Evolutionary conservation across 306 rosid species (phyloP).

Genomic region (Fagus sylvatica): DNA sequence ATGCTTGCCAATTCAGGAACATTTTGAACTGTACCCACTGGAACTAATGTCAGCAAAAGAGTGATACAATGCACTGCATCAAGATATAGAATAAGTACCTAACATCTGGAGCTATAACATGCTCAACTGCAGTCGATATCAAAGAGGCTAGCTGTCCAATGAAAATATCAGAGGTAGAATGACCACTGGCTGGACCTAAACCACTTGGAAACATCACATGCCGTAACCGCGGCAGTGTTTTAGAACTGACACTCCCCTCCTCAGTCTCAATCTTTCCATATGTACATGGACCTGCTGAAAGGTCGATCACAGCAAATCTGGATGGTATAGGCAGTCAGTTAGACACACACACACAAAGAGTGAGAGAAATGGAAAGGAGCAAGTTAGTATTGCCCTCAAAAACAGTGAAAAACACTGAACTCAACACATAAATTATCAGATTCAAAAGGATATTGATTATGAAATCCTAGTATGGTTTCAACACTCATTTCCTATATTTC

Average conservation of each 20-base stretch:
- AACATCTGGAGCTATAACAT: conserved; percentile 94
- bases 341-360: conserved; percentile 6
- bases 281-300: conserved; percentile 98
- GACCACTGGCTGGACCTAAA: conserved; percentile 38
- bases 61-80: neutral
- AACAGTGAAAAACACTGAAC: neutral
- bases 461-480: neutral
- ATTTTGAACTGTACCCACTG: too few species aligned
- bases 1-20: too few species aligned
- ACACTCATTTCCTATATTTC: neutral
- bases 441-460: neutral
- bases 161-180: conserved; percentile 65
- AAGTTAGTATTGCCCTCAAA: neutral
- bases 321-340: conserved; percentile 36
- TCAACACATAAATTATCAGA: neutral
- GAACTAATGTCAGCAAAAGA: neutral
- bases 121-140: conserved; percentile 85
- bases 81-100: conserved; percentile 49
- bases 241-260: conserved; percentile 87
- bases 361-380: conserved; percentile 2
- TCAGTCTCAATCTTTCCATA: conserved; percentile 98
- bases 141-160: conserved; percentile 92
- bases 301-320: conserved; percentile 94
- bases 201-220: conserved; percentile 53
- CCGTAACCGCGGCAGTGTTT: conserved; percentile 77